Evolutionary conservation across 129 eudicot species (phyloP).

Genomic region (Ambrosia trifida): DNA sequence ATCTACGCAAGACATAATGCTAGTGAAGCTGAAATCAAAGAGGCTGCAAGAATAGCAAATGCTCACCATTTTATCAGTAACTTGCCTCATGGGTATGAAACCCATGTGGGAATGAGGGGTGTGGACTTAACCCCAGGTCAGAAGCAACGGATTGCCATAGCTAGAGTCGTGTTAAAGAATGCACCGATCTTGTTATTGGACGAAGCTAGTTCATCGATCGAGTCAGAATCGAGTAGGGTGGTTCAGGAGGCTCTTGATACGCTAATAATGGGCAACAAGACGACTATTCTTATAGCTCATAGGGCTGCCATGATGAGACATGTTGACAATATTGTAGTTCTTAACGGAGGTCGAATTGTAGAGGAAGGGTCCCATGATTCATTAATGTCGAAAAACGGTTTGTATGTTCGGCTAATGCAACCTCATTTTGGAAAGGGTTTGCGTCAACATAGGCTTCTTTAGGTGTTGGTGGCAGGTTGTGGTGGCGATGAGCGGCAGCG

Average conservation of each 20-base stretch:
- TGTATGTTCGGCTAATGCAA: conserved; percentile 94
- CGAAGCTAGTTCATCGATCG: conserved; percentile 97
- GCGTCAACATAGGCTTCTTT: conserved; percentile 80
- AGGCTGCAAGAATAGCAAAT: conserved; percentile 95
- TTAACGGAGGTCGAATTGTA: conserved; percentile 90
- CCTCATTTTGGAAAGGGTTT: conserved; percentile 93
- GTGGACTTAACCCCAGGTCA: conserved; percentile 96
- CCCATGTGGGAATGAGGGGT: conserved; percentile 98
- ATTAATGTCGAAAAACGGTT: conserved; percentile 70
- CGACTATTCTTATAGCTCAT: conserved; percentile 89
- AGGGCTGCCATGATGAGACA: conserved; percentile 98
- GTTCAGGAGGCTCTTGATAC: conserved; percentile 99
- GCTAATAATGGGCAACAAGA: conserved; percentile 88
- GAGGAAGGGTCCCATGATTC: conserved; percentile 92
- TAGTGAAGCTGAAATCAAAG: conserved; percentile 94
- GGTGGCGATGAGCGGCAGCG: conserved; percentile 6
- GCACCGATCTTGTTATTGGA: conserved; percentile 93
- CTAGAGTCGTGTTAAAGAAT: conserved; percentile 82
- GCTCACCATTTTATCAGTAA: conserved; percentile 98
- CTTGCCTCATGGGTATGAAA: conserved; percentile 97
- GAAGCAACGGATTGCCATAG: conserved; percentile 98
- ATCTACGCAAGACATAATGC: conserved; percentile 97
- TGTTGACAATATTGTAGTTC: conserved; percentile 92
- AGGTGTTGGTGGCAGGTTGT: not conserved
- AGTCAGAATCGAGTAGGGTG: conserved; percentile 94